Conservation (phyloP, 2,329 filamentous ascomycete genomes). For the Drechslerella stenobrocha region DNA sequence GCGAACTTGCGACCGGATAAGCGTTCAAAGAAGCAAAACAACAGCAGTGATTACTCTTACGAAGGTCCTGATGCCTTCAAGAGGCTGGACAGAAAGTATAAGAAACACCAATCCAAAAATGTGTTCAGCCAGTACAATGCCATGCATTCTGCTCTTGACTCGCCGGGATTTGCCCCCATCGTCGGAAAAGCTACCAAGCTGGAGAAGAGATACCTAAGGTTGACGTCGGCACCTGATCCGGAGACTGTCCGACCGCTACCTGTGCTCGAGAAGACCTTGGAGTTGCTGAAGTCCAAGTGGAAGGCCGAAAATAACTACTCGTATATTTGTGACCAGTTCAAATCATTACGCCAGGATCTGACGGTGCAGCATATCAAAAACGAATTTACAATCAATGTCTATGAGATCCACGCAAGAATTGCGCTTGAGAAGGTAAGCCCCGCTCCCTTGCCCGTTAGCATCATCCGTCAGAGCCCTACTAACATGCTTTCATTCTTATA, state of each 20-base stretch:
- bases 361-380: constrained; percentile 97
- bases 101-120: constrained; percentile 40
- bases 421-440: constrained; percentile 75
- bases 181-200: constrained; percentile 80
- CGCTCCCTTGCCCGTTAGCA: background rate
- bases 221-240: constrained; percentile 86
- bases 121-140: constrained; percentile 58
- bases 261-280: constrained; percentile 79
- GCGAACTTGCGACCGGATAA: constrained; percentile 32
- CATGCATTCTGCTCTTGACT: constrained; percentile 58
- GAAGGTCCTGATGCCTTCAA: constrained; percentile 48
- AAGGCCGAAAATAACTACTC: constrained; percentile 88
- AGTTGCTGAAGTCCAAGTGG: constrained; percentile 93
- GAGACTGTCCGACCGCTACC: constrained; percentile 82
- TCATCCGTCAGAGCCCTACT: background rate
- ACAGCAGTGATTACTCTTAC: constrained; percentile 53
- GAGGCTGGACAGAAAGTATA: constrained; percentile 38
- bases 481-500: constrained; percentile 34
- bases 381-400: constrained; percentile 92
- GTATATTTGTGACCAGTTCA: constrained; percentile 99
- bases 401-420: constrained; percentile 96
- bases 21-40: constrained; percentile 44
- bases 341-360: constrained; percentile 94
- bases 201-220: constrained; percentile 91
- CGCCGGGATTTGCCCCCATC: constrained; percentile 65